Evolutionary conservation across 371 early-diverging fungal genomes (phyloP).

Genomic region (Rhizopus delemar): DNA sequence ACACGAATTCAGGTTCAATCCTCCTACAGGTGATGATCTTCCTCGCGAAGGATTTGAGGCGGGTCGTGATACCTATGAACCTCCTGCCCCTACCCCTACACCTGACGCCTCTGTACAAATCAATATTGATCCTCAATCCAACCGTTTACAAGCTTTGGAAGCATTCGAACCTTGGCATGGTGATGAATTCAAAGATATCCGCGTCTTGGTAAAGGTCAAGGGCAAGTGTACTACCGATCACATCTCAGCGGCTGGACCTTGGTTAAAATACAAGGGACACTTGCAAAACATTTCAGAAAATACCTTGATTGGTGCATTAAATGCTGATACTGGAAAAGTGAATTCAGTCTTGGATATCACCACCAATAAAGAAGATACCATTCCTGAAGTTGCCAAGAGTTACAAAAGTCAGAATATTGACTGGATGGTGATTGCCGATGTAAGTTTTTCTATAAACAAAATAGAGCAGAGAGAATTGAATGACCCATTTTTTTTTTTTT

Average conservation of each 20-base stretch:
- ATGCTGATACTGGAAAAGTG: conserved; percentile 87
- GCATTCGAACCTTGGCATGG: conserved; percentile 84
- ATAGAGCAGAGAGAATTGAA: neutral
- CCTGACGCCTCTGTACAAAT: conserved; percentile 62
- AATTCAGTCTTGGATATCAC: conserved; percentile 79
- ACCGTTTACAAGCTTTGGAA: conserved; percentile 83
- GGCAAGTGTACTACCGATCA: conserved; percentile 99
- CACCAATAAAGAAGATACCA: conserved; percentile 69
- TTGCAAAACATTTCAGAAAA: conserved; percentile 96
- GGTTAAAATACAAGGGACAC: conserved; percentile 97
- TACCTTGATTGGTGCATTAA: conserved; percentile 94
- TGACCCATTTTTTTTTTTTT: too few relatives aligned
- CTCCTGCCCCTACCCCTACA: conserved; percentile 60
- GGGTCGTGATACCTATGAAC: conserved; percentile 68
- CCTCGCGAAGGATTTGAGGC: conserved; percentile 84
- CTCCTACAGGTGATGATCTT: conserved; percentile 86
- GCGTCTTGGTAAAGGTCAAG: conserved; percentile 87
- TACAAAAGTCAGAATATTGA: conserved; percentile 81
- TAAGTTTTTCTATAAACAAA: conserved; percentile 1
- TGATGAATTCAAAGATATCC: conserved; percentile 72
- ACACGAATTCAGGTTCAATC: conserved; percentile 73
- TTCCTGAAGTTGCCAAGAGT: conserved; percentile 88
- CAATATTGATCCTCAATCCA: conserved; percentile 70
- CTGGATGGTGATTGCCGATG: conserved; percentile 92
- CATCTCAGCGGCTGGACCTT: conserved; percentile 94